Percentiles rank a stretch among this genome's conserved stretches.
Evolutionary conservation across 2,329 filamentous ascomycete species (phyloP).

Genomic region (Colletotrichum nymphaeae): DNA sequence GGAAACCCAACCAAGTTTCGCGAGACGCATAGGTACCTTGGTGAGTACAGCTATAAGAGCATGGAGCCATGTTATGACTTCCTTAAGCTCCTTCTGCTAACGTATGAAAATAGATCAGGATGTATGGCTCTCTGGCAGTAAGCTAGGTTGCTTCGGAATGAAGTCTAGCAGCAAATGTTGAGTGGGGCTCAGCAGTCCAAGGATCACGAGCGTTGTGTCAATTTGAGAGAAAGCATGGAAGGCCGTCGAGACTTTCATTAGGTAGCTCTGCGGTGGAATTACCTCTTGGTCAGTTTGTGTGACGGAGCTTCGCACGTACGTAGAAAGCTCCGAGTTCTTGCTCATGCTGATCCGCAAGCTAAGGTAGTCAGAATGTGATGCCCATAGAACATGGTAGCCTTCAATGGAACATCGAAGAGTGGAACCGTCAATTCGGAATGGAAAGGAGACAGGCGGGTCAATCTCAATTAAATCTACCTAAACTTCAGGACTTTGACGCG

Average conservation of each 20-base stretch:
- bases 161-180: background rate
- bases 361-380: too few species aligned
- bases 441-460: too few species aligned
- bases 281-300: background rate
- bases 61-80: background rate
- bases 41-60: background rate
- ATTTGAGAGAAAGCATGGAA: background rate
- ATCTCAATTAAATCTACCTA: too few species aligned
- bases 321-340: too few species aligned
- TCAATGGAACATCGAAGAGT: too few species aligned
- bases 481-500: too few species aligned
- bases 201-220: background rate
- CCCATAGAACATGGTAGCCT: too few species aligned
- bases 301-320: background rate
- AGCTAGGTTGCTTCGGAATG: background rate
- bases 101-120: background rate
- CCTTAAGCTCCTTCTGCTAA: background rate
- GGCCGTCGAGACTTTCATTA: background rate
- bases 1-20: background rate
- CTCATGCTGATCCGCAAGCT: too few species aligned
- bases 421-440: too few species aligned
- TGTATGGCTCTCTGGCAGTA: background rate
- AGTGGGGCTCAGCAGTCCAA: background rate
- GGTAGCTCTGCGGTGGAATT: too few species aligned
- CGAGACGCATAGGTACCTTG: background rate